Evolutionary conservation across 768 basidiomycete species (phyloP), one percentile per base, ranked within the genome.

Genomic region (Pisolithus albus): DNA sequence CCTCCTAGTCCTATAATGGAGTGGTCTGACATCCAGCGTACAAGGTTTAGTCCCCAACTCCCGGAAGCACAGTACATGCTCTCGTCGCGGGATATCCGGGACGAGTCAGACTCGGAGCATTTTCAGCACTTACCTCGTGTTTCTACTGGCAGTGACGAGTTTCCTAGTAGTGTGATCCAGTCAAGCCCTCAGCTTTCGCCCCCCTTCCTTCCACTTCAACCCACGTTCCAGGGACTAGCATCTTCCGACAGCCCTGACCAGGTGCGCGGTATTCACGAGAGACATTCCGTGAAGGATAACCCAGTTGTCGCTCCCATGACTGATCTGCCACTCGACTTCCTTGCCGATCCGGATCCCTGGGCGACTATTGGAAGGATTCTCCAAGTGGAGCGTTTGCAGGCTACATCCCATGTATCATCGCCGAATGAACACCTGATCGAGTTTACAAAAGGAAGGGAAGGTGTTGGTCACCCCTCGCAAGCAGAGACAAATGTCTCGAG

Each of bases 311-410:
- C 5, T 13, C 8, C 24, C 7, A 39, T 37, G 38, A n/a, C 23
- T 11, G 21, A 42, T 18, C 34, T 56, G 39, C 54, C 56, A 19
- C 46, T 69, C 16, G 54, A 66, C 51, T 58, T 69, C 52, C 52
- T 66, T 24, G 56, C 59, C 18, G 65, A 67, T 49, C 65, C 65
- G 5, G 56, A 63, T 44, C 65, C 65, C 13, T 67, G 65, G 65
- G 56, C 59, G 43, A 61, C 65, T 19, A 69, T 67, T n/a, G 59
- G 58, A 24, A 61, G 26, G 24, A 63, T 69, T 3, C 44, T 66
- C 19, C 48, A 56, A n/a, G 55, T 66, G 39, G 3, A 52, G 24
- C 46, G 48, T 50, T 24, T 41, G 3, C 30, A 45, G 6, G 7
- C 13, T 36, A 39, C 36, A 46, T 40, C 28, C 24, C 10, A 2